Evolutionary conservation across 83 land plant genomes (phyloP), one percentile per base, ranked within the genome.

Genomic region (Picea mariana): DNA sequence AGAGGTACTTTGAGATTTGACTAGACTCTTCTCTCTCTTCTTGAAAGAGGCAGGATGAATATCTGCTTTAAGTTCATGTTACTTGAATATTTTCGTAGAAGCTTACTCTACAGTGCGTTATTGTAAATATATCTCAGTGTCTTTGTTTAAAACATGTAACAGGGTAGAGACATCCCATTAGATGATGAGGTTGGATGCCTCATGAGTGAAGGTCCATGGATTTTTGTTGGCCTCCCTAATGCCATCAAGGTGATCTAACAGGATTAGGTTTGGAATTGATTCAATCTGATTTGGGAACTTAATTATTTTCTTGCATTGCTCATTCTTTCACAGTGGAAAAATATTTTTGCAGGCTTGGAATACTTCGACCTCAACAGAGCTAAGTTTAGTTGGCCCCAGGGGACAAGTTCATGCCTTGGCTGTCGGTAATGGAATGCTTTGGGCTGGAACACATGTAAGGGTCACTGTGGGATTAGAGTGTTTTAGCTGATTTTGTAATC

Each of bases 381-480:
- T 91, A 67, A 88, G 88, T 68, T 86, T 98, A 78, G 79, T 71
- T 85, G 99, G 99, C 31, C 99, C 99, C 0, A 87, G 83, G 40
- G 99, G 99, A 26, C 96, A 93, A 86, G 99, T 98, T 6, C 90
- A 98, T 88, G 92, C 99, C 6, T 75, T 98, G 15, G 93, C 86
- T 69, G 97, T 91, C 59, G 92, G 93, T 38, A 89, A 90, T 83
- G 98, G 87, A 65, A 62, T 95, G 78, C 93, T 98, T 34, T 84
- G 93, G 65, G 99, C 97, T 80, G 99, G 99, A 62, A 83, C 90
- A 40, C 98, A 97, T 87, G 99, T 97, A 86, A 68, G 78, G 58
- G 34, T 62, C 24, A 8, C 24, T 0, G 40, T 79, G 38, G 34
- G 31, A 27, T 31, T 79, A 79, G 7, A 55, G 23, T 34, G 9